A percentile compares a stretch with the other conserved stretches of the same genome.
Evolutionary conservation across 768 basidiomycete species (phyloP).

Genomic region (Pleurotus salmoneostramineus): DNA sequence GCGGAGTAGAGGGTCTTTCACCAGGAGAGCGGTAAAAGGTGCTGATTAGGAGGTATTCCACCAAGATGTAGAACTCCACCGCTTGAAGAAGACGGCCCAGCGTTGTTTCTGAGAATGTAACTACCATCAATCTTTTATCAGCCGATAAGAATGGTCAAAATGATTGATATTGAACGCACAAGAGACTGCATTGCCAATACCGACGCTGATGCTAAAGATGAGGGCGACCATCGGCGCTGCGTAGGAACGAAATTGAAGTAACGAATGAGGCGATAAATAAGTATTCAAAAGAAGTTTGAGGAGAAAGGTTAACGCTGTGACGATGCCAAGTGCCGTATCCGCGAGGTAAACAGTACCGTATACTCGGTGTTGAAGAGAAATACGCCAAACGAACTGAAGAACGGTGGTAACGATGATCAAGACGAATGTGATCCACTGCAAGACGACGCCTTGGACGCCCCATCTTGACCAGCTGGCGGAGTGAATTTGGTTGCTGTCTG

Average conservation of each 20-base stretch:
- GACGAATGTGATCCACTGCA: slow-evolving; percentile 49
- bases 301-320: slow-evolving; percentile 54
- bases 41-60: slow-evolving; percentile 52
- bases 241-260: slow-evolving; percentile 43
- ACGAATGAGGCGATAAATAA: slow-evolving; percentile 38
- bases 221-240: slow-evolving; percentile 48
- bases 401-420: slow-evolving; percentile 42
- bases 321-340: slow-evolving; percentile 54
- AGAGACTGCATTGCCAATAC: slow-evolving; percentile 48
- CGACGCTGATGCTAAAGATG: slow-evolving; percentile 46
- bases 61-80: slow-evolving; percentile 56
- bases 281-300: slow-evolving; percentile 61
- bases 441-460: slow-evolving; percentile 49
- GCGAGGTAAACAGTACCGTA: slow-evolving; percentile 50
- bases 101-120: slow-evolving; percentile 63
- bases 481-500: slow-evolving; percentile 27
- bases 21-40: slow-evolving; percentile 26
- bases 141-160: background rate
- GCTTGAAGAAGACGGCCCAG: slow-evolving; percentile 68
- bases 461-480: slow-evolving; percentile 65
- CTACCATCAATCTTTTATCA: slow-evolving; percentile 25
- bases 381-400: slow-evolving; percentile 65
- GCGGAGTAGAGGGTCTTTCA: slow-evolving; percentile 3
- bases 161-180: slow-evolving; percentile 41
- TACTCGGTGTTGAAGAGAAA: slow-evolving; percentile 32